Evolutionary conservation across 352 stramenopile genomes (phyloP).

Genomic region (Phytopythium helicoides): DNA sequence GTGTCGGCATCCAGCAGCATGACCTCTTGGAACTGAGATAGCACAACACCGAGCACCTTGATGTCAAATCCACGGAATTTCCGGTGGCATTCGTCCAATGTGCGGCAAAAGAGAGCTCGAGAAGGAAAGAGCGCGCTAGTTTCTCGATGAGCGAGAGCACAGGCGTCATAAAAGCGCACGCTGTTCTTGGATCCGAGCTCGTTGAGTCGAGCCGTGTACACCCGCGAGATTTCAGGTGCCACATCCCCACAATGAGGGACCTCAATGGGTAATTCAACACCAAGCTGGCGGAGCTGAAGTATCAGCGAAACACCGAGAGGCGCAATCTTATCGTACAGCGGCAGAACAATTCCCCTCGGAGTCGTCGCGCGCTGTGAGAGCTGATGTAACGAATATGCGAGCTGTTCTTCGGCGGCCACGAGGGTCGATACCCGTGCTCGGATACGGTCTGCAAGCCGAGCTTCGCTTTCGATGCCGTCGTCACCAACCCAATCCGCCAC

Average conservation of each 20-base stretch:
- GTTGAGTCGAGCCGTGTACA: conserved; percentile 20
- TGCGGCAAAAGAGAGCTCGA: conserved; percentile 27
- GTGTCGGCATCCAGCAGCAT: conserved; percentile 53
- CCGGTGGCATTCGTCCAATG: conserved; percentile 27
- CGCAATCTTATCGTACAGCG: conserved; percentile 6
- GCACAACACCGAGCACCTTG: conserved; percentile 35
- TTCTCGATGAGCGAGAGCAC: conserved; percentile 16
- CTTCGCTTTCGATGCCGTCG: too few relatives aligned
- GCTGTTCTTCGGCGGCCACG: too few relatives aligned
- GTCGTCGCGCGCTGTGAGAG: not conserved
- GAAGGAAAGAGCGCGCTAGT: conserved; percentile 20
- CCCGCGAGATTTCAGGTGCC: conserved; percentile 13
- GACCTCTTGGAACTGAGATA: conserved; percentile 46
- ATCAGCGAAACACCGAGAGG: conserved; percentile 6
- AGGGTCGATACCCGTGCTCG: too few relatives aligned
- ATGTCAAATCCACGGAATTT: conserved; percentile 39
- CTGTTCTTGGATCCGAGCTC: too few relatives aligned
- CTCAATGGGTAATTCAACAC: conserved; percentile 32
- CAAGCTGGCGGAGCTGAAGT: conserved; percentile 28
- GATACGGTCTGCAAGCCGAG: too few relatives aligned
- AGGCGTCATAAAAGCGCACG: conserved; percentile 32
- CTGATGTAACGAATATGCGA: too few relatives aligned
- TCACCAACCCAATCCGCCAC: too few relatives aligned
- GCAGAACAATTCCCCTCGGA: conserved; percentile 4
- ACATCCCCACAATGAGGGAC: conserved; percentile 46